phyloP scores from a whole-genome alignment of 1,284 basidiomycete genomes.

The Violaceomyces palustris region DNA sequence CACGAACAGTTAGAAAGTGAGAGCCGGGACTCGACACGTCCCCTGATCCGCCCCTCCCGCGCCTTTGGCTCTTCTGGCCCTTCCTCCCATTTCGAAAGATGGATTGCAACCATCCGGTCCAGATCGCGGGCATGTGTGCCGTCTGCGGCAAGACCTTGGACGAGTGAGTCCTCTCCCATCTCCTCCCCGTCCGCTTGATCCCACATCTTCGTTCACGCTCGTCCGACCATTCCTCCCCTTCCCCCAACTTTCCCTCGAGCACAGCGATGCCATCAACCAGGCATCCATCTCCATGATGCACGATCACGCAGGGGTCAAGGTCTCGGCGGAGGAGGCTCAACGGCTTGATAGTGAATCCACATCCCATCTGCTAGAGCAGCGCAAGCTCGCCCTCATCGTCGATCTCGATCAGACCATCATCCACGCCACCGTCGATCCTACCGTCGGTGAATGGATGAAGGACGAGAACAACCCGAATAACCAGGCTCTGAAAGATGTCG shows the following conservation, averaged over 20 bases:
- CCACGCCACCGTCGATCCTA: conserved; percentile 96
- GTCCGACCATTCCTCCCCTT: background rate
- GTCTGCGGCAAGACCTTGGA: conserved; percentile 91
- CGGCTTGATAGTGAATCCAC: conserved; percentile 79
- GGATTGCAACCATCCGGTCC: conserved; percentile 83
- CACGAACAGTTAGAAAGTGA: no score
- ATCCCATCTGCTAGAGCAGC: conserved; percentile 66
- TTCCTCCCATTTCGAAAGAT: no score
- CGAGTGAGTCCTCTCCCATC: conserved; percentile 61
- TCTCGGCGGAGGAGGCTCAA: conserved; percentile 64
- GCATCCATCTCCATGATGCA: conserved; percentile 44
- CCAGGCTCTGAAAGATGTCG: conserved; percentile 78
- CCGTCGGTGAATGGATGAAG: conserved; percentile 91
- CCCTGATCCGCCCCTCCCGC: no score
- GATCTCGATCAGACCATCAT: conserved; percentile 98
- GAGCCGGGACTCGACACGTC: no score
- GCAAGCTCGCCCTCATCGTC: conserved; percentile 88
- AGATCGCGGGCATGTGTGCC: conserved; percentile 84
- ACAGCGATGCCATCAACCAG: conserved; percentile 10
- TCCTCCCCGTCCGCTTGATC: background rate
- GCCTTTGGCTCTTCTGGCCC: no score
- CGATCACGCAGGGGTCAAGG: conserved; percentile 42
- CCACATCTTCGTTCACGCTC: background rate
- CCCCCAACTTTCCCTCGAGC: background rate
- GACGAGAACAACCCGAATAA: conserved; percentile 82